phyloP scores from a whole-genome alignment of 768 basidiomycete genomes.

The Phallus indusiatus region DNA sequence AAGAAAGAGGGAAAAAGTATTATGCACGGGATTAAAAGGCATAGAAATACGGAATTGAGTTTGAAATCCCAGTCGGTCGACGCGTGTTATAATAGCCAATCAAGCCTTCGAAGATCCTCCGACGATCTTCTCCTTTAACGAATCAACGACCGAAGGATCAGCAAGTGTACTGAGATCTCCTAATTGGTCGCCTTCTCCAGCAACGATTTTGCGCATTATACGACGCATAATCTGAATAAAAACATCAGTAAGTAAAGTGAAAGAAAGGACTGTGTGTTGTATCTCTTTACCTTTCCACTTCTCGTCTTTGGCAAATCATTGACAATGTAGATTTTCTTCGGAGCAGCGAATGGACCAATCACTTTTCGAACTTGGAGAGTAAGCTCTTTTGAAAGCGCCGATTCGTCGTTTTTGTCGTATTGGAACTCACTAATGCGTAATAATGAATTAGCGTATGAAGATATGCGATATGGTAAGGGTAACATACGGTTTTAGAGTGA shows the following conservation, averaged over 20 bases:
- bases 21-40: too few species aligned
- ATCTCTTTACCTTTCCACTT: slow-evolving; percentile 77
- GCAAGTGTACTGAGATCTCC: slow-evolving; percentile 92
- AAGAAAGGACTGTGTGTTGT: background rate
- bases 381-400: slow-evolving; percentile 73
- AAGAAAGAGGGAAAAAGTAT: too few species aligned
- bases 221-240: slow-evolving; percentile 77
- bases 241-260: background rate
- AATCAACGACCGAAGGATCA: slow-evolving; percentile 78
- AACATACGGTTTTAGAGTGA: slow-evolving; percentile 85
- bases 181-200: slow-evolving; percentile 89
- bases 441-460: too few species aligned
- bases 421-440: slow-evolving; percentile 70
- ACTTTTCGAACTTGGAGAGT: slow-evolving; percentile 93
- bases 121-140: slow-evolving; percentile 71
- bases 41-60: too few species aligned
- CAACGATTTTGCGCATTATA: slow-evolving; percentile 93
- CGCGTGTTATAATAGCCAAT: too few species aligned
- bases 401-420: slow-evolving; percentile 62
- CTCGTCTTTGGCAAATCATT: slow-evolving; percentile 88
- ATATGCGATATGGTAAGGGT: background rate
- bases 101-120: background rate
- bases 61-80: too few species aligned
- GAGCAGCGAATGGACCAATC: slow-evolving; percentile 95
- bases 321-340: slow-evolving; percentile 85